These are phyloP conservation scores for Magnusiomyces clavatus DNA, from an alignment of 1,139 yeast genomes.

Conservation along the genomic window DNA sequence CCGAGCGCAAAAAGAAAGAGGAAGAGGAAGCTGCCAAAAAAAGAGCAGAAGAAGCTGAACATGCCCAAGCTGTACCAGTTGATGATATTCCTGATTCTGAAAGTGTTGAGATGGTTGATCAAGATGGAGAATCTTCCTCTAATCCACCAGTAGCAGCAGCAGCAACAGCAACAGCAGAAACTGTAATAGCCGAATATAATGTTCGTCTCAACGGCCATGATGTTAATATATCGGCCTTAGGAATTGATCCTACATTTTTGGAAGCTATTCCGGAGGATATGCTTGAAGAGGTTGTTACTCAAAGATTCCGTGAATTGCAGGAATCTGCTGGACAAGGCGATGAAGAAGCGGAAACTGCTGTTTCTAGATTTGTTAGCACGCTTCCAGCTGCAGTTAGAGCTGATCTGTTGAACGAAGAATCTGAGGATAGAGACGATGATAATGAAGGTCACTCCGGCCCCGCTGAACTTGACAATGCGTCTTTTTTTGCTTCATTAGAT, in stretches of 20 bases:
- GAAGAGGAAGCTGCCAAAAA: slow-evolving; percentile 25
- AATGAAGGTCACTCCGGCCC: slow-evolving; percentile 28
- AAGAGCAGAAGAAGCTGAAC: slow-evolving; percentile 13
- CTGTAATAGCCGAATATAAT: slow-evolving; percentile 24
- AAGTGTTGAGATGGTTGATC: slow-evolving; percentile 14
- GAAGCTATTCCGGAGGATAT: slow-evolving; percentile 89
- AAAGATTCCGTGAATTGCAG: slow-evolving; percentile 62
- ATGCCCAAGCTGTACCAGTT: slow-evolving; percentile 16
- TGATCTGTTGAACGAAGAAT: slow-evolving; percentile 65
- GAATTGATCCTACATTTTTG: slow-evolving; percentile 84
- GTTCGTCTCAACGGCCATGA: slow-evolving; percentile 72
- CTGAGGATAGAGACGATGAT: slow-evolving; percentile 26
- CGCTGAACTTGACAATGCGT: slow-evolving; percentile 26
- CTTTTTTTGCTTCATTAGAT: slow-evolving; percentile 31
- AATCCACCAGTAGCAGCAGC: background rate
- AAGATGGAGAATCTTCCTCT: slow-evolving; percentile 7
- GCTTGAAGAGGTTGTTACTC: slow-evolving; percentile 87
- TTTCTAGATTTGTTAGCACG: slow-evolving; percentile 75
- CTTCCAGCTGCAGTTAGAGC: slow-evolving; percentile 68
- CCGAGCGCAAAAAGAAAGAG: slow-evolving; percentile 25
- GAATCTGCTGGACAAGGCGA: slow-evolving; percentile 33
- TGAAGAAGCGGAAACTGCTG: slow-evolving; percentile 52
- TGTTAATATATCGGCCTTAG: slow-evolving; percentile 84
- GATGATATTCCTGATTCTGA: slow-evolving; percentile 14
- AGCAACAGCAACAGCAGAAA: no score